Base-by-base conservation (phyloP, 208 protist species). In the Trypanosoma congolense region DNA sequence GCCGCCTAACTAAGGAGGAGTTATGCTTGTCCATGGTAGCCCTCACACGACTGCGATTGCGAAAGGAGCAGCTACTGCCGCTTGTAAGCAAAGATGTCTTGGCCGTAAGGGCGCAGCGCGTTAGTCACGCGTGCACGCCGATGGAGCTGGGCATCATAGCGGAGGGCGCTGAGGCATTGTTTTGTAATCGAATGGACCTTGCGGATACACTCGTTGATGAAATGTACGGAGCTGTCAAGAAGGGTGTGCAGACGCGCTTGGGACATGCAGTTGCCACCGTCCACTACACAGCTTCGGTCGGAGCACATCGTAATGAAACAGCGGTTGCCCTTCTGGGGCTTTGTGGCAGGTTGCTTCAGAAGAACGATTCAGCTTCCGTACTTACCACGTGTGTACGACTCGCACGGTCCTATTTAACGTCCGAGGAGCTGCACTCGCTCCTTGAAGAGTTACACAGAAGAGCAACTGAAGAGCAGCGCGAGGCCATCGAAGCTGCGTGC, bases 1-100 rank as follows among this genome's bases (percentile, higher is more conserved):
- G 50, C 3, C 57, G 61, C 16, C 38, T 74, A 14, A 52, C 66
- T 25, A 77, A 76, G 46, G 69, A 82, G 40, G 66, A 90, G 52
- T 47, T 93, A 18, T 90, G 81, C 35, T 64, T 93, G 3, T 69
- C 86, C 0, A 68, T 93, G 31, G 73, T 73, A 14, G 82, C 86
- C 0, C 28, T 81, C 16, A 63, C 58, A 4, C 73, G 73, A 43
- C 63, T 87, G 46, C 44, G 26, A 3, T 36, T 29, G 8, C 57
- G 4, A 19, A 10, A 41, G 30, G 61, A 50, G 42, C 35, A 66
- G 19, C 0, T 56, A 26, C 5, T 22, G 36, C 0, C 22, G 18
- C 4, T 41, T 26, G 16, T n/a, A 26, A 46, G 50, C 29, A 10
- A 31, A 24, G 59, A 56, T 22, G 19, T 49, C 8, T 51, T 64